Evolutionary conservation across 2,329 filamentous ascomycete genomes (phyloP), one percentile per base, ranked within the genome.

Genomic region (Pseudogymnoascus sp.): DNA sequence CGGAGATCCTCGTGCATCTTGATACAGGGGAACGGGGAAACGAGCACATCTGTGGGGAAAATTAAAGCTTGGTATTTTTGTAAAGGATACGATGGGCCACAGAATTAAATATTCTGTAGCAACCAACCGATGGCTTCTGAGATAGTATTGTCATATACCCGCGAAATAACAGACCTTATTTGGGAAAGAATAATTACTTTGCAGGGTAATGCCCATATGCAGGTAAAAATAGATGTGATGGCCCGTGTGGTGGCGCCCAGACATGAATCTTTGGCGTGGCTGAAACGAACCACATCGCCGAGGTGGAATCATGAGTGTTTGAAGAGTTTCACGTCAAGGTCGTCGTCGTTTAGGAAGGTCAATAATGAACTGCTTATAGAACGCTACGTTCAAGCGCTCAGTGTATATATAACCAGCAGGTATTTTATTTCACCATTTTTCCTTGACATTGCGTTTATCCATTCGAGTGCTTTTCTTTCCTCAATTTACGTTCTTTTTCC

Each of bases 221-320:
- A 12, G 26, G 28, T 31, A 56, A 33, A 6, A 56, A 56, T 56
- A 56, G 50, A 28, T 53, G 26, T 16, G 28, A 16, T 56, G 50
- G 26, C 10, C 50, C 28, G 28, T 33, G 50, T 33, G 50, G 4
- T 19, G 50, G 7, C 50, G 50, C 28, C 50, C n/a, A 19, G 28
- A 33, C 50, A 33, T 56, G 26, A 56, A 56, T 19, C 26, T 7
- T 56, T 10, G n/a, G n/a, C 50, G 50, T 56, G 50, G 50, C 50
- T 56, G 50, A 56, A 56, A 53, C 46, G 14, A 53, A 56, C 28
- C 28, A 56, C 10, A 56, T 33, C 50, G n/a, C n/a, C 46, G n/a
- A 33, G 8, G 26, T 33, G 26, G 46, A 33, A 53, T 53, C 46
- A 53, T 2, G n/a, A 53, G 46, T 31, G 46, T 53, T 53, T 53